Percentiles rank a stretch among this genome's conserved stretches.
Conservation (phyloP, 345 rosid genomes). For the Camelina sativa region DNA sequence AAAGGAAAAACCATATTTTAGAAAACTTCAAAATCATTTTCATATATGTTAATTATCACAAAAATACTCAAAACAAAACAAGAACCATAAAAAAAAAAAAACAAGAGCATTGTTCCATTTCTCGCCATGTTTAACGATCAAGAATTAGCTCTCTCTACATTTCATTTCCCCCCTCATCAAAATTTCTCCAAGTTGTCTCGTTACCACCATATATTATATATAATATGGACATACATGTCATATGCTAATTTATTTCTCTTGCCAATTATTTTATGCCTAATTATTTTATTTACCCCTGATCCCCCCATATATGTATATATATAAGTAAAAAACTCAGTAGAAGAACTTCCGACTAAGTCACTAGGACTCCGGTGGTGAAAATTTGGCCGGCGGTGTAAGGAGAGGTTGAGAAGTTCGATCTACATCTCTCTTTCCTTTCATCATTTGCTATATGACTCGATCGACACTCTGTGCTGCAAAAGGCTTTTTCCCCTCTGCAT, state of each 20-base stretch:
- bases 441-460: constrained; percentile 65
- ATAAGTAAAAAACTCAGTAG: not conserved
- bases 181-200: constrained; percentile 34
- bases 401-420: constrained; percentile 56
- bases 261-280: constrained; percentile 22
- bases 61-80: constrained; percentile 15
- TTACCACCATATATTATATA: constrained; percentile 29
- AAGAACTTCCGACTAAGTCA: constrained; percentile 52
- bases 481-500: constrained; percentile 85
- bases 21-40: constrained; percentile 20
- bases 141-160: constrained; percentile 31
- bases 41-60: constrained; percentile 29
- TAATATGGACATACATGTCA: constrained; percentile 30
- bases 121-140: constrained; percentile 40
- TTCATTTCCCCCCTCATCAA: constrained; percentile 33
- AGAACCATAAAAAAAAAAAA: not conserved
- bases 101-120: constrained; percentile 25
- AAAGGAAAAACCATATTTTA: constrained; percentile 10
- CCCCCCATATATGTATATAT: constrained; percentile 15
- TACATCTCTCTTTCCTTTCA: constrained; percentile 68
- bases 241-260: constrained; percentile 31
- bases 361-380: constrained; percentile 76
- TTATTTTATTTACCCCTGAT: constrained; percentile 37
- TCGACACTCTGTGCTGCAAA: constrained; percentile 82
- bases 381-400: constrained; percentile 57